Evolutionary conservation across 768 basidiomycete genomes (phyloP), one percentile per base, ranked within the genome.

Genomic region (Lentinula raphanica): DNA sequence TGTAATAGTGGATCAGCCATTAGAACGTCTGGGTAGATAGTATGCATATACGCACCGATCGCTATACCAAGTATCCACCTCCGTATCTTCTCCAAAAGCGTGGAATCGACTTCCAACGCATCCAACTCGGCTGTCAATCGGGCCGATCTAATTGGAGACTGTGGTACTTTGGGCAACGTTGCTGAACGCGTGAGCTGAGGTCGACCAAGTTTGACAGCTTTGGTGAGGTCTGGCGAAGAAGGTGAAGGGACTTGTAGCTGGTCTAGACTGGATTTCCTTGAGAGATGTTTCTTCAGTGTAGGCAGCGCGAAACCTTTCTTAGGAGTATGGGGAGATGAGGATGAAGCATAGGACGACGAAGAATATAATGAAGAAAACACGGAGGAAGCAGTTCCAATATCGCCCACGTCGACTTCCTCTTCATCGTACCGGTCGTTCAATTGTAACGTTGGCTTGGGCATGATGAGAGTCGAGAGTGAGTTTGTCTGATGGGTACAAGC

Each of bases 61-160:
- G 79, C 83, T 49, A 92, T 77, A 15, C 85, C 77, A 56, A 88
- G 68, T 1, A 85, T 81, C 90, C 90, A 92, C 55, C 83, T 70
- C 25, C 79, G 76, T 67, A 92, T 75, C 54, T 73, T 80, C 28
- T 64, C 64, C 13, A 83, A 60, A 19, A 78, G 80, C 28, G 76
- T 77, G 2, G 69, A 64, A 19, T 83, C 74, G 38, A 89, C 76
- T 5, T 74, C 68, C 12, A 87, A 72, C 8, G 74, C 71, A 46
- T 74, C 66, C 4, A 75, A 58, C 49, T 78, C 76, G 8, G 69
- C 66, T 42, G 67, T 68, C 32, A 71, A 67, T 55, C 63, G 67
- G 38, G 67, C 65, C 23, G 67, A 64, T 53, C 62, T 71, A 19
- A 64, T 68, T 51, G 69, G 69, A 21, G 66, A 51, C 9, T 73